Percentiles rank a stretch among this genome's conserved stretches.
Evolutionary conservation across 2,329 filamentous ascomycete genomes (phyloP).

Genomic region (Beauveria asiatica): DNA sequence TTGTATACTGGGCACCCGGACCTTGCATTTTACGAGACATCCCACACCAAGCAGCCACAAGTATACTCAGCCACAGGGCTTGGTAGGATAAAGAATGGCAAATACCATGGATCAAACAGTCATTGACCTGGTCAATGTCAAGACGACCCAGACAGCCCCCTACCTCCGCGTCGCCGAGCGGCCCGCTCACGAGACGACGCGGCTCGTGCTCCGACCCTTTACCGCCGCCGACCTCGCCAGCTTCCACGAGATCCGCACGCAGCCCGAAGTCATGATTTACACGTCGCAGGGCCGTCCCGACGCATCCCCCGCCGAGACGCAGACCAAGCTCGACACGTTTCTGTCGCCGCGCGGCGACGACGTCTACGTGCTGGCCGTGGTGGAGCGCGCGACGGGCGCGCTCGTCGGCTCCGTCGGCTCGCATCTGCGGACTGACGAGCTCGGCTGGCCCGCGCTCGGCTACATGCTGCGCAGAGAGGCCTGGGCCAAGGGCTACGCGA

Average conservation of each 20-base stretch:
- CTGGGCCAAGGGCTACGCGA: slow-evolving; percentile 50
- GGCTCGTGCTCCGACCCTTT: slow-evolving; percentile 47
- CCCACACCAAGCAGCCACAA: background rate
- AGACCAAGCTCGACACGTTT: slow-evolving; percentile 28
- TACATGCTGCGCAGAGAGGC: slow-evolving; percentile 45
- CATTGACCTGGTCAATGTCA: slow-evolving; percentile 29
- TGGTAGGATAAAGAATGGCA: background rate
- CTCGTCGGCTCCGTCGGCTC: slow-evolving; percentile 43
- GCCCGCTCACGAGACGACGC: slow-evolving; percentile 36
- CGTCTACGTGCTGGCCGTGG: slow-evolving; percentile 51
- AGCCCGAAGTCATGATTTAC: slow-evolving; percentile 56
- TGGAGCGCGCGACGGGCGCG: slow-evolving; percentile 35
- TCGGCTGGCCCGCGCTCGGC: slow-evolving; percentile 50
- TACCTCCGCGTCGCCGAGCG: slow-evolving; percentile 33
- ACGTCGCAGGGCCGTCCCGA: slow-evolving; percentile 37
- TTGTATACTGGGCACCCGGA: background rate
- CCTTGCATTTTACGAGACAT: background rate
- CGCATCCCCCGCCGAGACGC: slow-evolving; percentile 34
- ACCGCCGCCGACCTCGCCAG: slow-evolving; percentile 39
- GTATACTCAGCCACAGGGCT: background rate
- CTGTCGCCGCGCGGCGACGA: slow-evolving; percentile 41
- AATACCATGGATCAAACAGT: background rate
- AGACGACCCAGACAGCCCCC: slow-evolving; percentile 36
- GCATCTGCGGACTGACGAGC: slow-evolving; percentile 24
- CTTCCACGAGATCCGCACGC: slow-evolving; percentile 43